Conservation (phyloP, 2,329 filamentous ascomycete genomes). For the Albifimbria verrucaria region DNA sequence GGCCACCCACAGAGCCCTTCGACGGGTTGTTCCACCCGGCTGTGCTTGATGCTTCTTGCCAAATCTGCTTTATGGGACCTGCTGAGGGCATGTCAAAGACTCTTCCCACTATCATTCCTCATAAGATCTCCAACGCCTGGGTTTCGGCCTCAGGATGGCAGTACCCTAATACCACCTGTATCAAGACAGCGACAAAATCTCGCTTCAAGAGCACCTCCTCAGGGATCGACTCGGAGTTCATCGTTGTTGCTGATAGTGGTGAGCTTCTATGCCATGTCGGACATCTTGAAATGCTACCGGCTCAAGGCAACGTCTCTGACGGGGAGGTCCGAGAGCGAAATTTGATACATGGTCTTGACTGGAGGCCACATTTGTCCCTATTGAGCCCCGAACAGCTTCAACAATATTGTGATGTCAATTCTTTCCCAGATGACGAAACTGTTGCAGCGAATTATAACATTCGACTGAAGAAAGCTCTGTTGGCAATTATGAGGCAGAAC, state of each 20-base stretch:
- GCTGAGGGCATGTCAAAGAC: not conserved
- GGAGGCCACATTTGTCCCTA: not conserved
- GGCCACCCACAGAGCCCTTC: not conserved
- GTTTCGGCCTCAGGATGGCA: not conserved
- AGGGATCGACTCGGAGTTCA: not conserved
- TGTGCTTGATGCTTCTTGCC: not conserved
- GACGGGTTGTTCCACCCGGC: not conserved
- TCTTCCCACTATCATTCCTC: not conserved
- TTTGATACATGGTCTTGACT: not conserved
- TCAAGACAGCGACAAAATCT: not conserved
- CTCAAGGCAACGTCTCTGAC: not conserved
- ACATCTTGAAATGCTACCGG: not conserved
- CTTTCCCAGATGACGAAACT: not conserved
- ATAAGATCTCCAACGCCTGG: not conserved
- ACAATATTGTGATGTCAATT: too few relatives aligned
- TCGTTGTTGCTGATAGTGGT: not conserved
- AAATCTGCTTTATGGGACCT: not conserved
- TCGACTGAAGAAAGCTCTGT: not conserved
- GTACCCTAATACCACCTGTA: not conserved
- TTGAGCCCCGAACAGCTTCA: too few relatives aligned
- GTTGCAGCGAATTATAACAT: not conserved
- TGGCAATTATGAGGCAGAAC: not conserved
- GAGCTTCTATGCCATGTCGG: not conserved
- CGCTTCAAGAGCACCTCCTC: not conserved
- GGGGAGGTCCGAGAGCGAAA: not conserved